phyloP scores from a whole-genome alignment of 2,329 filamentous ascomycete species.

The Pyricularia sp. region DNA sequence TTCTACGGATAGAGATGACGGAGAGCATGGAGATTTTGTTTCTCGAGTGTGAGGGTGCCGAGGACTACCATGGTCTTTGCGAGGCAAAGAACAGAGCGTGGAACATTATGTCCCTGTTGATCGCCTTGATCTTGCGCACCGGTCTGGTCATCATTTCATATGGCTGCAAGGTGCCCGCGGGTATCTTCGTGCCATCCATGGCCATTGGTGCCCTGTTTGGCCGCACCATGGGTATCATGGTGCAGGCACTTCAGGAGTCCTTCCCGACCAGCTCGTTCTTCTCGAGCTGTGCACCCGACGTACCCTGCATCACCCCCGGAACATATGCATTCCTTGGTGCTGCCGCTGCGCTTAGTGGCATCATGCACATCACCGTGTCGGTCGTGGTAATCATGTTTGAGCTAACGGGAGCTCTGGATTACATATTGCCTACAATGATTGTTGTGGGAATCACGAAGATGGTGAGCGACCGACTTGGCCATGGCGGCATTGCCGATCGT shows the following conservation, averaged over 20 bases:
- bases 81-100: constrained; percentile 64
- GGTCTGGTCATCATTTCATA: constrained; percentile 92
- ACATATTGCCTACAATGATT: constrained; percentile 98
- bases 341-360: constrained; percentile 82
- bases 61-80: constrained; percentile 86
- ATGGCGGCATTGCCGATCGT: constrained; percentile 90
- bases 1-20: constrained; percentile 95
- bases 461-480: constrained; percentile 83
- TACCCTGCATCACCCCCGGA: constrained; percentile 92
- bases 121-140: constrained; percentile 73
- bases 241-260: constrained; percentile 78
- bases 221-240: constrained; percentile 85
- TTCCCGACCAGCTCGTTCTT: constrained; percentile 82
- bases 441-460: constrained; percentile 95
- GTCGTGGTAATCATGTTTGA: constrained; percentile 99
- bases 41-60: constrained; percentile 78
- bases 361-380: constrained; percentile 96
- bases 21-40: constrained; percentile 99
- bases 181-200: constrained; percentile 98
- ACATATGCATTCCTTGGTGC: constrained; percentile 96
- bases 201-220: constrained; percentile 92
- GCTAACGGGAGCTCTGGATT: constrained; percentile 88
- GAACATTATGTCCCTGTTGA: constrained; percentile 68
- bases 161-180: constrained; percentile 93
- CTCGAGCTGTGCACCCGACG: constrained; percentile 77